A percentile compares a stretch with the other conserved stretches of the same genome.
phyloP scores from a whole-genome alignment of 495 filamentous ascomycete species.

The Penicillium pancosmium region DNA sequence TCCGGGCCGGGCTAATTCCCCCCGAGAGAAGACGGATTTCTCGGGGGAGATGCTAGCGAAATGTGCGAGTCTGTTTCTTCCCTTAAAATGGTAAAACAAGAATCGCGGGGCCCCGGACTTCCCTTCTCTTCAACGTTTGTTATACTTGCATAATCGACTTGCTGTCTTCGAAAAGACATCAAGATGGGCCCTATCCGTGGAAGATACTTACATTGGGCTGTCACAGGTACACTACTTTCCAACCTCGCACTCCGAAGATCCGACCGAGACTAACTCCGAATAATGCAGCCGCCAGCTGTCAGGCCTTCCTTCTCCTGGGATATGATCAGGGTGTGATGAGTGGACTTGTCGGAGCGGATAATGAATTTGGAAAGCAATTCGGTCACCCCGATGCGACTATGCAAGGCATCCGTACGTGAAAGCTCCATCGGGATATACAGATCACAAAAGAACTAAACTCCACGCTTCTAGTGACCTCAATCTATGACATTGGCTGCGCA shows the following conservation, averaged over 20 bases:
- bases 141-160: not conserved
- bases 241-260: not conserved
- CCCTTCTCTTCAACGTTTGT: not conserved
- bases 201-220: not conserved
- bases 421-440: not conserved
- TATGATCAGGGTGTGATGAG: conserved; percentile 47
- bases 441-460: not conserved
- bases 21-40: not conserved
- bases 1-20: not conserved
- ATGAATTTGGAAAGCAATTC: conserved; percentile 41
- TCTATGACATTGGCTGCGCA: conserved; percentile 53
- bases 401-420: conserved; percentile 38
- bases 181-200: not conserved
- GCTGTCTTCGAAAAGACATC: not conserved
- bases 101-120: not conserved
- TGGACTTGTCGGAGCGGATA: conserved; percentile 41
- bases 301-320: conserved; percentile 41
- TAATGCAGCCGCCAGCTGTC: conserved; percentile 27
- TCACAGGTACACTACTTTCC: not conserved
- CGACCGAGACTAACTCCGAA: not conserved
- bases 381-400: conserved; percentile 40
- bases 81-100: not conserved
- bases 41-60: not conserved
- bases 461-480: conserved; percentile 32
- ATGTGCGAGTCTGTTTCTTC: not conserved